Base-by-base conservation (phyloP, 2,329 filamentous ascomycete genomes). In the Sporothrix phasma region DNA sequence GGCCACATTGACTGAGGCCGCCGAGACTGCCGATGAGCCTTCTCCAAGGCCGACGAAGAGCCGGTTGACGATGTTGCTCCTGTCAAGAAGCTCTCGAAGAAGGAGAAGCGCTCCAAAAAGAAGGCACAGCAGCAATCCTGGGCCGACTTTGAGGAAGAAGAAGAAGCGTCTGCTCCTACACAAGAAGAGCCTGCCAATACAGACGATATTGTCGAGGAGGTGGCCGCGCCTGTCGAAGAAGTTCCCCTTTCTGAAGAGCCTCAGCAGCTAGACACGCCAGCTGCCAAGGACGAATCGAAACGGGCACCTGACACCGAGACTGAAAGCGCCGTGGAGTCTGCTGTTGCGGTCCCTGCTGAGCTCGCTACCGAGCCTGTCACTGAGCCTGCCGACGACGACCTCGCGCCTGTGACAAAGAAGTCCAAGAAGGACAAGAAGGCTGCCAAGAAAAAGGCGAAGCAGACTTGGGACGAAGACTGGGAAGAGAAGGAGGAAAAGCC, bases 401-500 rank as follows among this genome's bases (percentile, higher is more conserved):
- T 61, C 11, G 59, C 45, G 4, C 31, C 31, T n/a, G 45, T 41
- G 22, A 19, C 67, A 65, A 75, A 73, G 66, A 77, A 75, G 66
- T 71, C 72, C 39, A 75, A 76, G 69, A 75, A 70, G 64, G 67
- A 47, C 45, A 47, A 56, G 31, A 56, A 56, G 31, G 22, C 67
- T 17, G 37, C 67, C 24, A 67, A 67, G 58, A 61, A 49, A 26
- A 69, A 69, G 66, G 59, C 51, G 4, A 67, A 67, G 53, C 64
- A 65, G 43, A 15, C 63, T 11, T 26, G 46, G n/a, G 47, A 31
- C 7, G 63, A 53, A n/a, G 17, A 24, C n/a, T 39, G 34, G 34
- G 51, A 64, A 17, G 39, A 64, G 31, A 41, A 24, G 34, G 51
- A 64, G 10, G 39, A 64, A 22, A 41, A 49, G 22, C 31, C 39